Percentiles rank a stretch among this genome's conserved stretches.
These are phyloP conservation scores for Solanum chmielewskii DNA, from an alignment of 257 asterid genomes.

Conservation along the genomic window DNA sequence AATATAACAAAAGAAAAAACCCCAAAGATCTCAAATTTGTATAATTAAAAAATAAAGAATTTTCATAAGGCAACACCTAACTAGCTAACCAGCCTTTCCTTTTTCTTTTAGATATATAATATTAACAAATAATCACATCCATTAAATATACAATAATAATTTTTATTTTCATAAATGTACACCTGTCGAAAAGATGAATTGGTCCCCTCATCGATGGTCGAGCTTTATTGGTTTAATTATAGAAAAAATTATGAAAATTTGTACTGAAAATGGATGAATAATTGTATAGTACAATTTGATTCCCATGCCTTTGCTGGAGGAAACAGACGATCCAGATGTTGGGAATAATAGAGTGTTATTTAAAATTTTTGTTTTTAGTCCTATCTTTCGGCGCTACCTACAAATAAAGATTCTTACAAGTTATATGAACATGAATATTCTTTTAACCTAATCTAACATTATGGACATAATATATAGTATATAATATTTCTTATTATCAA, in stretches of 20 bases:
- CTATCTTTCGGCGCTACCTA: constrained; percentile 3
- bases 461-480: not conserved
- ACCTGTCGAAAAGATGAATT: not conserved
- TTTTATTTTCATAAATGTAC: not conserved
- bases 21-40: not conserved
- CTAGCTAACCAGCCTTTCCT: not conserved
- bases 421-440: not conserved
- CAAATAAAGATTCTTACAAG: not conserved
- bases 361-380: not conserved
- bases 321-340: constrained; percentile 39
- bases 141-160: not conserved
- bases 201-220: constrained; percentile 42
- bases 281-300: constrained; percentile 12
- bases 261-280: not conserved
- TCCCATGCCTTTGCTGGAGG: constrained; percentile 34
- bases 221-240: constrained; percentile 3
- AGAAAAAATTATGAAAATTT: not conserved
- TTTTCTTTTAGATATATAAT: not conserved
- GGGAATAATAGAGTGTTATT: constrained; percentile 19
- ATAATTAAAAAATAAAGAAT: not conserved
- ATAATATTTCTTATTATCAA: not conserved
- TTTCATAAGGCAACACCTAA: not conserved
- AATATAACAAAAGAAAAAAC: not conserved
- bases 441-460: not conserved
- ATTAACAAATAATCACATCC: not conserved